Evolutionary conservation across 805 yeast genomes (phyloP).

Genomic region (Suhomyces pyralidae): DNA sequence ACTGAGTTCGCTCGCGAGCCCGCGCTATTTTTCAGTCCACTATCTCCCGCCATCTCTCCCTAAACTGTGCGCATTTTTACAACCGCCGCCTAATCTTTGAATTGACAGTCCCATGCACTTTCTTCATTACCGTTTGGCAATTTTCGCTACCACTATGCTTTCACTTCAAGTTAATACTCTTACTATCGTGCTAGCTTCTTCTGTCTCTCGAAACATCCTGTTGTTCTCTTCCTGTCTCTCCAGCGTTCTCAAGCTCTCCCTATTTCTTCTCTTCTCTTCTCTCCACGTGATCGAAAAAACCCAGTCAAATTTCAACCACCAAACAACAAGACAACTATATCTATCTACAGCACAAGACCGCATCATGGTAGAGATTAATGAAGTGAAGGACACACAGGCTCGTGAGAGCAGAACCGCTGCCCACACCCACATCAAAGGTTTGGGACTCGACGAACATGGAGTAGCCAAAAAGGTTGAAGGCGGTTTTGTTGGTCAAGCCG

Average conservation of each 20-base stretch:
- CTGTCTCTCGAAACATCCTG: neutral
- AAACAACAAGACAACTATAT: neutral
- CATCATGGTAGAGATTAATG: slow-evolving; percentile 72
- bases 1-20: neutral
- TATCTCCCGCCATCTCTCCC: neutral
- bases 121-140: neutral
- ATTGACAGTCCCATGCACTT: too few species aligned
- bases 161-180: neutral
- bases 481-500: slow-evolving; percentile 78
- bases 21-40: neutral
- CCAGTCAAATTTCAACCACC: neutral
- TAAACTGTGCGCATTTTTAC: neutral
- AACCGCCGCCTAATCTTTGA: neutral
- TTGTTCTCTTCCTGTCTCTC: neutral
- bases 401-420: slow-evolving; percentile 82
- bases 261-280: neutral
- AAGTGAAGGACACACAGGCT: slow-evolving; percentile 56
- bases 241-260: neutral
- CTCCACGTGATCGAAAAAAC: neutral
- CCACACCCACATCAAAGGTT: slow-evolving; percentile 93
- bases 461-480: slow-evolving; percentile 81
- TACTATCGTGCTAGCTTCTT: neutral
- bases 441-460: slow-evolving; percentile 90
- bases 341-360: neutral
- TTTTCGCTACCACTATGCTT: neutral